Conservation (phyloP, 1,139 yeast genomes). For the Geotrichum reessii region DNA sequence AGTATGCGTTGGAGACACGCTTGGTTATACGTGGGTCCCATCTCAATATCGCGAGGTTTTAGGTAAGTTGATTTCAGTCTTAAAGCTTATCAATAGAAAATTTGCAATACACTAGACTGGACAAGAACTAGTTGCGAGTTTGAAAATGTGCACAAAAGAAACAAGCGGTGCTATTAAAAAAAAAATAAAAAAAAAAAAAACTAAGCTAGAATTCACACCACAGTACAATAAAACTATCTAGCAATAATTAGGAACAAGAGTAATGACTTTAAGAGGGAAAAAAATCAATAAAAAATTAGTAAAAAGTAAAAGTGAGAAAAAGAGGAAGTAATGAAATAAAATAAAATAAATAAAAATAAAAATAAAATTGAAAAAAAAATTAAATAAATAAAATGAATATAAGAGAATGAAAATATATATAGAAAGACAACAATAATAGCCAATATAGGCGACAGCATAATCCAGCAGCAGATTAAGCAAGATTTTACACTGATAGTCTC, state of each 20-base stretch:
- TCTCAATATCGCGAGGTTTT: background rate
- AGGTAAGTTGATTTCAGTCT: background rate
- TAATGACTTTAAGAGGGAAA: too few species aligned
- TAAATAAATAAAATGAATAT: background rate
- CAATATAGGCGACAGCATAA: background rate
- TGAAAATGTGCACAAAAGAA: background rate
- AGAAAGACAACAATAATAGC: background rate
- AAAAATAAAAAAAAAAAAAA: too few species aligned
- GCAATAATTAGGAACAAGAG: background rate
- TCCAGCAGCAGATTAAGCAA: background rate
- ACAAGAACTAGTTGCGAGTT: background rate
- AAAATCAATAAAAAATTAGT: background rate
- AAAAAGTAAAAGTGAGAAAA: background rate
- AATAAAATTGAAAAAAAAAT: background rate
- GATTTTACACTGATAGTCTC: background rate
- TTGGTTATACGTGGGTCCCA: slow-evolving; percentile 4
- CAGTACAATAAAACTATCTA: background rate
- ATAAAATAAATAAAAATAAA: too few species aligned
- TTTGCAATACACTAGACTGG: background rate
- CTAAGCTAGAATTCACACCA: background rate
- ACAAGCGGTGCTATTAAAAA: too few species aligned
- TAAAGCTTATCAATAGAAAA: background rate
- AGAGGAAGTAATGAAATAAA: background rate
- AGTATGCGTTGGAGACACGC: slow-evolving; percentile 15
- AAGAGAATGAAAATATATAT: too few species aligned